Percentiles rank a stretch among this genome's conserved stretches.
phyloP scores from a whole-genome alignment of 192 early-diverging fungal genomes.

The Haplosporangium gracile region DNA sequence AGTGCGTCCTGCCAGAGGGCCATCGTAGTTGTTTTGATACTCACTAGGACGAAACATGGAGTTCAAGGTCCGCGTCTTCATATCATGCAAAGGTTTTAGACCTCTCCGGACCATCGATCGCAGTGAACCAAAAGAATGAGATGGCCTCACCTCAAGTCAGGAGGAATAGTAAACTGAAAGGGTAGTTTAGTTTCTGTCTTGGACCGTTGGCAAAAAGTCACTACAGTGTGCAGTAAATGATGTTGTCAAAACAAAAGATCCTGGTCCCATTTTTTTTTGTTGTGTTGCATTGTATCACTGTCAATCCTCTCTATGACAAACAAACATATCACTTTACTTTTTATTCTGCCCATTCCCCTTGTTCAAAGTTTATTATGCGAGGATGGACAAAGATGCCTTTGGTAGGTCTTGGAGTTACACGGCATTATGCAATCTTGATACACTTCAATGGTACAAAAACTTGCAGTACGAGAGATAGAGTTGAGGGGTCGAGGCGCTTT shows the following conservation, averaged over 20 bases:
- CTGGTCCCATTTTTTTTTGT: not conserved
- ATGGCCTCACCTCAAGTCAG: not conserved
- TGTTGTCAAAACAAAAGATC: not conserved
- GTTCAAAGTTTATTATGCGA: not conserved
- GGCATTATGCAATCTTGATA: conserved; percentile 2
- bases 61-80: not conserved
- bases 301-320: not conserved
- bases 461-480: not conserved
- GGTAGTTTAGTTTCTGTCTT: not conserved
- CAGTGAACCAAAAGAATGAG: not conserved
- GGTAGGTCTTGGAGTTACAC: not conserved
- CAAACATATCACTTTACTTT: not conserved
- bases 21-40: not conserved
- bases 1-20: no score
- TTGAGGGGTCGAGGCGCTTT: not conserved
- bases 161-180: not conserved
- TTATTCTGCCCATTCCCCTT: not conserved
- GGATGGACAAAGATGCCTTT: not conserved
- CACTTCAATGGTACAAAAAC: not conserved
- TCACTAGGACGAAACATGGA: not conserved
- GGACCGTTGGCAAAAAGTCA: not conserved
- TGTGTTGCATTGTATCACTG: not conserved
- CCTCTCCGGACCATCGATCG: not conserved
- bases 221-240: not conserved
- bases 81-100: not conserved